A percentile compares a stretch with the other conserved stretches of the same genome.
phyloP scores from a whole-genome alignment of 768 basidiomycete species.

The Phlebiopsis flavidoalba region DNA sequence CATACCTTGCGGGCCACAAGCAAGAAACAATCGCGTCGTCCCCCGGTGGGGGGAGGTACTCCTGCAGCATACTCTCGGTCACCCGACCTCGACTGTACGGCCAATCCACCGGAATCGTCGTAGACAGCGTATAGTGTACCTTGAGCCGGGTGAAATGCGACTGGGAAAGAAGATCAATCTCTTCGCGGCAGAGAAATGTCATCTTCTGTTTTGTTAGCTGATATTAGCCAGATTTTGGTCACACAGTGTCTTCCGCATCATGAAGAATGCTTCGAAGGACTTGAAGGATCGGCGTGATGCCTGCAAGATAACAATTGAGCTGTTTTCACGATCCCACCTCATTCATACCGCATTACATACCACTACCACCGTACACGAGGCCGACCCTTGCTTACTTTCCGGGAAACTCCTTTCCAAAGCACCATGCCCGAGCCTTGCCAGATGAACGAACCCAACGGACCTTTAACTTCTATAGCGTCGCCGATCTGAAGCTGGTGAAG shows the following conservation, averaged over 20 bases:
- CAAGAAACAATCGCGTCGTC: conserved; percentile 36
- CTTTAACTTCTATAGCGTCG: conserved; percentile 51
- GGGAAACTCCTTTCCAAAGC: conserved; percentile 30
- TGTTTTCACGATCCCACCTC: neutral
- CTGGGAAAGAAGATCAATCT: conserved; percentile 38
- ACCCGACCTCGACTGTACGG: conserved; percentile 37
- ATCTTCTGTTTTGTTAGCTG: conserved; percentile 39
- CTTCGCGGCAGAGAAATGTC: conserved; percentile 50
- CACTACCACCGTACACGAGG: conserved; percentile 55
- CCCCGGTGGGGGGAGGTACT: conserved; percentile 35
- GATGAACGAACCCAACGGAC: conserved; percentile 52
- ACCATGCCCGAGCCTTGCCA: conserved; percentile 41
- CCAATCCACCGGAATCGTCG: conserved; percentile 32
- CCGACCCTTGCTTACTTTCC: conserved; percentile 36
- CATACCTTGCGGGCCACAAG: conserved; percentile 47
- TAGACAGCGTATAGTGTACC: conserved; percentile 40
- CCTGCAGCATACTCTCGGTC: conserved; percentile 30
- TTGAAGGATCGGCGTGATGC: conserved; percentile 56
- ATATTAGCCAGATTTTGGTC: conserved; percentile 42
- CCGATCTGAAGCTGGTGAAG: conserved; percentile 42
- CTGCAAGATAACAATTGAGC: conserved; percentile 14
- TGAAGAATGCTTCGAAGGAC: conserved; percentile 43
- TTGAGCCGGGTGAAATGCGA: conserved; percentile 26
- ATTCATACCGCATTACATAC: conserved; percentile 22
- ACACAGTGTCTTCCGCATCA: conserved; percentile 31